Conservation (phyloP, 441 rosid genomes). For the Capsella rubella region DNA sequence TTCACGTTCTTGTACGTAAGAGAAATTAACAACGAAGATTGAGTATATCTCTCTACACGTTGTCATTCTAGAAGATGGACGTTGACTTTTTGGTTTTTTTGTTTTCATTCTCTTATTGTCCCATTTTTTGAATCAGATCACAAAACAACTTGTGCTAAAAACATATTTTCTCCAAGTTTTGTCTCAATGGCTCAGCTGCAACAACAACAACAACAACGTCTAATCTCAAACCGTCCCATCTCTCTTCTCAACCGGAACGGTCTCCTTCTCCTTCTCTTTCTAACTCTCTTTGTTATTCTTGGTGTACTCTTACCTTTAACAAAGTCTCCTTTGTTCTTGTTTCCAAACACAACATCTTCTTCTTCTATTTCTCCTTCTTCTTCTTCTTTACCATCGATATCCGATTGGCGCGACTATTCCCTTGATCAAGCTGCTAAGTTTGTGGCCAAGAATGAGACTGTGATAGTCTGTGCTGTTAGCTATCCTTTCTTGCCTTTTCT, state of each 20-base stretch:
- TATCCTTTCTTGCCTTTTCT: conserved; percentile 79
- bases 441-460: conserved; percentile 75
- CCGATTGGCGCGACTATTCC: conserved; percentile 74
- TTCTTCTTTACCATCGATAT: conserved; percentile 20
- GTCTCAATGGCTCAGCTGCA: neutral
- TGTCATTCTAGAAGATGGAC: neutral
- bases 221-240: neutral
- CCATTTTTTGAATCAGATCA: neutral
- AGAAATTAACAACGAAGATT: neutral
- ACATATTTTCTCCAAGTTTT: neutral
- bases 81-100: neutral
- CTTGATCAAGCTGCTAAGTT: conserved; percentile 69
- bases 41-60: neutral
- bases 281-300: conserved; percentile 58
- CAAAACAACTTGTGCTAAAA: neutral
- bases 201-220: neutral
- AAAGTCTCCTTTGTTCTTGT: conserved; percentile 49
- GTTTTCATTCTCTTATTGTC: neutral
- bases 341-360: conserved; percentile 40
- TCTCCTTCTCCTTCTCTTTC: conserved; percentile 40
- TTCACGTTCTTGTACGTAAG: neutral
- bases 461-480: conserved; percentile 85
- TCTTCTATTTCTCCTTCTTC: neutral
- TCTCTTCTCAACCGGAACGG: conserved; percentile 5
- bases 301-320: conserved; percentile 74